Conservation (phyloP, 768 basidiomycete genomes). For the Boletus patriciae region DNA sequence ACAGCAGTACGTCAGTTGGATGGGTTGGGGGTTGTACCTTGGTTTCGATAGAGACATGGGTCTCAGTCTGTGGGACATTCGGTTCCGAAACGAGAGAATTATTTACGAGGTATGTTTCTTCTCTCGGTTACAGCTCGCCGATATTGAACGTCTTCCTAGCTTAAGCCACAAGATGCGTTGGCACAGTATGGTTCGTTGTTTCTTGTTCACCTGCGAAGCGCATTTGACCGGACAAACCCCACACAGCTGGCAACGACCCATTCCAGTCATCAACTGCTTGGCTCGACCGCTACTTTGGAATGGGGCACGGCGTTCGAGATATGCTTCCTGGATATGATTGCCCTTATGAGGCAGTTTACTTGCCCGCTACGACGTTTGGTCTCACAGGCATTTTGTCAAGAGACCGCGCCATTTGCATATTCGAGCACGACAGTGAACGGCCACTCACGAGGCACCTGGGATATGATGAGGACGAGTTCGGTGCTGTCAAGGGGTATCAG, state of each 20-base stretch:
- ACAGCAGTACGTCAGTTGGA: constrained; percentile 61
- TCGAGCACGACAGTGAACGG: constrained; percentile 58
- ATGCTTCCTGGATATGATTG: constrained; percentile 70
- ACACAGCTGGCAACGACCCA: constrained; percentile 58
- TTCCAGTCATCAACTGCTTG: constrained; percentile 60
- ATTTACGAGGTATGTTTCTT: constrained; percentile 51
- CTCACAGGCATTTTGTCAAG: constrained; percentile 43
- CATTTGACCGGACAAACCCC: neutral
- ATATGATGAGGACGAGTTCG: constrained; percentile 53
- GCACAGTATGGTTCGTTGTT: constrained; percentile 51
- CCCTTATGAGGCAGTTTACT: constrained; percentile 56
- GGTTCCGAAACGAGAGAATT: constrained; percentile 57
- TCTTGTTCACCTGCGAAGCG: neutral
- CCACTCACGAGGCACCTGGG: constrained; percentile 62
- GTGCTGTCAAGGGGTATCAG: constrained; percentile 60
- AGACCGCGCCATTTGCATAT: constrained; percentile 61
- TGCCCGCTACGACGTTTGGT: constrained; percentile 59
- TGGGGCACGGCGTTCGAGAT: constrained; percentile 56
- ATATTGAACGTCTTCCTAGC: constrained; percentile 29
- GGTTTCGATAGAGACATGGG: constrained; percentile 71
- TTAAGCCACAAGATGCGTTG: constrained; percentile 61
- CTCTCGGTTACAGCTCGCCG: neutral
- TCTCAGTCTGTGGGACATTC: constrained; percentile 57
- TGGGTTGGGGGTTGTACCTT: constrained; percentile 63
- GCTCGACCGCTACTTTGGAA: constrained; percentile 64